Percentiles rank a stretch among this genome's conserved stretches.
phyloP scores from a whole-genome alignment of 1,139 yeast genomes.

The Geotrichum carabidarum region DNA sequence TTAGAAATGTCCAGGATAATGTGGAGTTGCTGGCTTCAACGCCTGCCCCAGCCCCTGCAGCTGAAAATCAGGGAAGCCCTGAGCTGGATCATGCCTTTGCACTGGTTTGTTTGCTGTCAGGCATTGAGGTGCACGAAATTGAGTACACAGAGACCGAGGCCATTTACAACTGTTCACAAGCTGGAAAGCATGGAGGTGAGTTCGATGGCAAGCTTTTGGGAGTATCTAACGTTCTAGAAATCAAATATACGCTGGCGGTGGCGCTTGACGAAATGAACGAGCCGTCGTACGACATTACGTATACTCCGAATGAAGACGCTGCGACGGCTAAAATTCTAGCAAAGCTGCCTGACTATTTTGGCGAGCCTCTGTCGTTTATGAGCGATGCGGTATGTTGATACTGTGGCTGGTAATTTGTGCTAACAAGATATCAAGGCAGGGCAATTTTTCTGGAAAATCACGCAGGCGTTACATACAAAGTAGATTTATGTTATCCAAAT shows the following conservation, averaged over 20 bases:
- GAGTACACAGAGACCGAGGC: constrained; percentile 16
- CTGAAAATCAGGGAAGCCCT: constrained; percentile 2
- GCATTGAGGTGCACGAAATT: constrained; percentile 14
- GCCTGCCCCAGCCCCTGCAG: constrained; percentile 5
- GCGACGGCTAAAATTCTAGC: constrained; percentile 6
- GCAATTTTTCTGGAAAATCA: constrained; percentile 16
- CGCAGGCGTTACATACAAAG: constrained; percentile 7
- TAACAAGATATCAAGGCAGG: constrained; percentile 12
- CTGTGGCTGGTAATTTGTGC: not conserved
- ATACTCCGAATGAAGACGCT: constrained; percentile 10
- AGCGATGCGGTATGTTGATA: constrained; percentile 14
- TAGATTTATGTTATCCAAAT: not conserved
- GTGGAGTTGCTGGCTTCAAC: not conserved
- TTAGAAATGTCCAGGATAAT: constrained; percentile 5
- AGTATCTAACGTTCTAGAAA: constrained; percentile 1
- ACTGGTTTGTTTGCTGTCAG: constrained; percentile 12
- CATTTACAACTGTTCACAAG: constrained; percentile 13
- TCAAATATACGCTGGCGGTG: constrained; percentile 14
- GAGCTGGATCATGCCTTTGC: constrained; percentile 16
- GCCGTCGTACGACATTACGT: constrained; percentile 10
- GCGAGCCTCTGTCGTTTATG: constrained; percentile 13
- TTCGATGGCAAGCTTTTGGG: not conserved
- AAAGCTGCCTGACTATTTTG: constrained; percentile 17
- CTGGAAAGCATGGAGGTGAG: constrained; percentile 15
- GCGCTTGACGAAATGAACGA: constrained; percentile 5